These are phyloP conservation scores for Calonectria pseudoreteaudii DNA, from an alignment of 2,329 filamentous ascomycete genomes.

Conservation along the genomic window DNA sequence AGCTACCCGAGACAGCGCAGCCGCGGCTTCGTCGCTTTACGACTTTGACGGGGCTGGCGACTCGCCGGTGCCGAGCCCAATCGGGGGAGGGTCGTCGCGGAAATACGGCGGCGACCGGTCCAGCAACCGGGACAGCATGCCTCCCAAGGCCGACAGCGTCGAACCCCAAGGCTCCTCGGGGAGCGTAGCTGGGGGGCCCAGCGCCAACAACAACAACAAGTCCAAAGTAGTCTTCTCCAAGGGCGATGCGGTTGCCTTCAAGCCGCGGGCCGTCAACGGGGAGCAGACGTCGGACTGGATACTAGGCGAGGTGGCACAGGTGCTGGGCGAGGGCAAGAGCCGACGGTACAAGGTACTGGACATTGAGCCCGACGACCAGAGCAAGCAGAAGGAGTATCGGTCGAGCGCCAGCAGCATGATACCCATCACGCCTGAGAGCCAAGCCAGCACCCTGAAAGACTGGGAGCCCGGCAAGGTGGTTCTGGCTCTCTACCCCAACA, in stretches of 20 bases:
- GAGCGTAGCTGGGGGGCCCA: constrained; percentile 44
- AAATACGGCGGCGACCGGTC: constrained; percentile 52
- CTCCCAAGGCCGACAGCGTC: constrained; percentile 67
- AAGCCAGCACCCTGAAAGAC: constrained; percentile 64
- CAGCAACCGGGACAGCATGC: constrained; percentile 63
- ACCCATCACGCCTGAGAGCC: constrained; percentile 72
- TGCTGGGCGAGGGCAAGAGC: constrained; percentile 81
- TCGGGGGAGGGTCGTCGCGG: constrained; percentile 47
- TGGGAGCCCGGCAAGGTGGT: constrained; percentile 78
- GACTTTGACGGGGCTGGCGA: constrained; percentile 59
- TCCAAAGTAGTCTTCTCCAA: constrained; percentile 70
- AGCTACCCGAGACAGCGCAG: constrained; percentile 37
- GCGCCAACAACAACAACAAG: constrained; percentile 41
- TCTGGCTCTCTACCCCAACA: constrained; percentile 83
- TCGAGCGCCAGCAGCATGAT: constrained; percentile 82
- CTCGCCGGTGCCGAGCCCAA: constrained; percentile 59
- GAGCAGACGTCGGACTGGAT: constrained; percentile 72
- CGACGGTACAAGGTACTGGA: constrained; percentile 84
- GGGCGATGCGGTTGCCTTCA: constrained; percentile 76
- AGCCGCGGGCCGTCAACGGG: constrained; percentile 65
- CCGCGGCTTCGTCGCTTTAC: constrained; percentile 53
- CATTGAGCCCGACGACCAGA: constrained; percentile 78
- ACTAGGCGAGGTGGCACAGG: constrained; percentile 80
- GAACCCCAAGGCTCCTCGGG: constrained; percentile 61
- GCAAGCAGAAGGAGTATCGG: constrained; percentile 75